These are phyloP conservation scores for Pseudogymnoascus sp. DNA, from an alignment of 2,329 filamentous ascomycete species.

Conservation along the genomic window DNA sequence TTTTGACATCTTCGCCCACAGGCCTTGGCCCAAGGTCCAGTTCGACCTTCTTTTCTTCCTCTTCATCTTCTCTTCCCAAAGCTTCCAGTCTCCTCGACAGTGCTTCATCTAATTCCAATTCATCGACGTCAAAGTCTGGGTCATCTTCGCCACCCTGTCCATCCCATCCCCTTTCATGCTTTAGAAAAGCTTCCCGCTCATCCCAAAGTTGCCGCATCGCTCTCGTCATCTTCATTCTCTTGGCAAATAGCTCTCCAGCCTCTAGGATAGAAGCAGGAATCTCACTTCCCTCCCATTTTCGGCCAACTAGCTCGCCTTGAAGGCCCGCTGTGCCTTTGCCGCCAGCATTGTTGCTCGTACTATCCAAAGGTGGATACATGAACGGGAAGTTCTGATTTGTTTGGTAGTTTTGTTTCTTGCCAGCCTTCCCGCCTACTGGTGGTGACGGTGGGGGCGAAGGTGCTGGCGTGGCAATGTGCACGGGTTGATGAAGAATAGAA, in stretches of 20 bases:
- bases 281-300: constrained; percentile 88
- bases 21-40: constrained; percentile 47
- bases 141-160: constrained; percentile 39
- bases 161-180: constrained; percentile 86
- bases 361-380: constrained; percentile 88
- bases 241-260: constrained; percentile 86
- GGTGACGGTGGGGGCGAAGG: constrained; percentile 94
- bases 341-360: constrained; percentile 80
- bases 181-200: constrained; percentile 84
- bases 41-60: constrained; percentile 35
- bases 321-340: constrained; percentile 79
- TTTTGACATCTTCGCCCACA: constrained; percentile 50
- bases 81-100: constrained; percentile 37
- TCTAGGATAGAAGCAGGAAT: constrained; percentile 92
- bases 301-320: constrained; percentile 72
- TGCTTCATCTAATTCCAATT: constrained; percentile 38
- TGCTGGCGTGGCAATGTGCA: constrained; percentile 96
- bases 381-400: constrained; percentile 99
- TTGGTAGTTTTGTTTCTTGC: constrained; percentile 98
- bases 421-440: constrained; percentile 77
- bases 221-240: constrained; percentile 82
- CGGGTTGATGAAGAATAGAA: constrained; percentile 90
- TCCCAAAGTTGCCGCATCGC: constrained; percentile 93
- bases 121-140: constrained; percentile 37
- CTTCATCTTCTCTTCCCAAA: constrained; percentile 23